Conservation (phyloP, 1,284 basidiomycete genomes). For the Ustilago curta region DNA sequence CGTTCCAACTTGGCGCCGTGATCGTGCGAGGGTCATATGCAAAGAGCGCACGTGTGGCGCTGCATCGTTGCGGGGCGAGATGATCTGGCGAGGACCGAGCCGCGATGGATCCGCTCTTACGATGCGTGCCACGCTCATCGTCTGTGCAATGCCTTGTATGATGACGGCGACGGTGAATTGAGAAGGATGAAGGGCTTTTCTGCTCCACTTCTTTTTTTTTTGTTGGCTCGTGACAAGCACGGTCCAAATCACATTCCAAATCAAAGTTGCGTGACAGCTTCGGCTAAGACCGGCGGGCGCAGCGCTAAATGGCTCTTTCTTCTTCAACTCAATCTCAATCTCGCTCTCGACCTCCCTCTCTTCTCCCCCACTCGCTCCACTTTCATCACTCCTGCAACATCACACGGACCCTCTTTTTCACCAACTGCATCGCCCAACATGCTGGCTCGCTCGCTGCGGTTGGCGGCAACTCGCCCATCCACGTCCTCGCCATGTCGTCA, state of each 20-base stretch:
- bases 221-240: neutral
- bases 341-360: neutral
- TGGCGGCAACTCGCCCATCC: constrained; percentile 18
- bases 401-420: constrained; percentile 1
- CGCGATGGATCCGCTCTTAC: constrained; percentile 10
- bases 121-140: constrained; percentile 17
- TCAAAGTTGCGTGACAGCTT: neutral
- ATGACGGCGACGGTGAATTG: neutral
- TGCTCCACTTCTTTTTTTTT: no score
- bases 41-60: neutral
- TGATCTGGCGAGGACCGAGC: neutral
- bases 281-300: constrained; percentile 11
- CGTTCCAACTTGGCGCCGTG: constrained; percentile 4
- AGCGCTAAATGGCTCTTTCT: no score
- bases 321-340: no score
- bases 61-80: neutral
- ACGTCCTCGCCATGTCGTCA: constrained; percentile 10
- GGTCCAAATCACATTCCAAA: constrained; percentile 1
- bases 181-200: neutral
- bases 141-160: neutral
- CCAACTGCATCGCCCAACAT: constrained; percentile 9
- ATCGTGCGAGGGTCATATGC: constrained; percentile 10
- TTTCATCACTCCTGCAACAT: neutral
- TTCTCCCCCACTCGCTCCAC: neutral
- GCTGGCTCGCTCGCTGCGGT: constrained; percentile 33